Evolutionary conservation across 2,329 filamentous ascomycete species (phyloP).

Genomic region (Arthrobotrys pseudoclavata): DNA sequence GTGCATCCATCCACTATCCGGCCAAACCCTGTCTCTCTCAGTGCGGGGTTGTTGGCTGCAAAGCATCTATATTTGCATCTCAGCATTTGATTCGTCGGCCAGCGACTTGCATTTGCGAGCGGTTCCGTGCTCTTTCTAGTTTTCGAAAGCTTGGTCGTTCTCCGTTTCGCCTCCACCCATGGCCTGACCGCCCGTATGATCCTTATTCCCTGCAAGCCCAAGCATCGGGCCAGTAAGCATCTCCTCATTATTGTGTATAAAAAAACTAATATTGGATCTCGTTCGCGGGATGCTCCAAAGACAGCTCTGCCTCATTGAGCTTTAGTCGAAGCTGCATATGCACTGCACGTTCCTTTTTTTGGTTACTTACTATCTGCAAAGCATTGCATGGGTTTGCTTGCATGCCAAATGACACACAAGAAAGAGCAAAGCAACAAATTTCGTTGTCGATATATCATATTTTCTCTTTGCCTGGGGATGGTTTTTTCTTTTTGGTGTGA

Average conservation of each 20-base stretch:
- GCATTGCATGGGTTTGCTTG: constrained; percentile 57
- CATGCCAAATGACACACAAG: constrained; percentile 58
- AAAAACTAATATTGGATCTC: constrained; percentile 40
- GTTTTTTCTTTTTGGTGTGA: constrained; percentile 41
- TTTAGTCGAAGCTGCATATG: constrained; percentile 55
- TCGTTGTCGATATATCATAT: constrained; percentile 57
- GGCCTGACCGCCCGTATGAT: constrained; percentile 55
- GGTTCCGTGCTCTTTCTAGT: constrained; percentile 35
- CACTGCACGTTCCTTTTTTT: constrained; percentile 59
- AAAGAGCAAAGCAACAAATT: constrained; percentile 38
- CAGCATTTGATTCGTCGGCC: constrained; percentile 52
- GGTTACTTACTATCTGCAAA: constrained; percentile 57
- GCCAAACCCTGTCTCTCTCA: constrained; percentile 44
- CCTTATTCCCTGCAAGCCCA: constrained; percentile 54
- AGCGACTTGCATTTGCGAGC: constrained; percentile 22
- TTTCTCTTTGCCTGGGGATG: constrained; percentile 33
- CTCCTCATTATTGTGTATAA: constrained; percentile 51
- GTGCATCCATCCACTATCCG: constrained; percentile 41
- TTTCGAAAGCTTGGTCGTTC: constrained; percentile 41
- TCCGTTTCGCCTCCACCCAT: constrained; percentile 44
- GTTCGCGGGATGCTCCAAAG: constrained; percentile 28
- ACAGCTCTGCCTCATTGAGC: constrained; percentile 37
- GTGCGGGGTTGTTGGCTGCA: constrained; percentile 56
- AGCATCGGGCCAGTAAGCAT: constrained; percentile 34
- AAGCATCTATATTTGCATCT: constrained; percentile 54